Percentiles rank a stretch among this genome's conserved stretches.
Conservation (phyloP, 2,329 filamentous ascomycete genomes). For the Fusarium graminum region DNA sequence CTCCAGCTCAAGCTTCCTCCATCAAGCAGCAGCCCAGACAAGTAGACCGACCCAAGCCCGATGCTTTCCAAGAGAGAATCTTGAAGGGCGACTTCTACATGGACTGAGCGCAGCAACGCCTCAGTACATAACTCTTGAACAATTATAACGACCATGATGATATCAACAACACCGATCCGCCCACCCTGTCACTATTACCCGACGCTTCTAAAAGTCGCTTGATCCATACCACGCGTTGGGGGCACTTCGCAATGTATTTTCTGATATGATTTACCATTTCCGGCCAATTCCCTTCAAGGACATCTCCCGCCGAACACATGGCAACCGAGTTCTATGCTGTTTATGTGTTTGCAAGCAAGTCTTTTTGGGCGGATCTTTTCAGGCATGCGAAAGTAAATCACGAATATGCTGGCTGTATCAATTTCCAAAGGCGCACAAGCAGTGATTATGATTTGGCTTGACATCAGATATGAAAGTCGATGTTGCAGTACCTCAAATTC, state of each 20-base stretch:
- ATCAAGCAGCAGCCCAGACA: conserved; percentile 55
- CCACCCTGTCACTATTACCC: conserved; percentile 25
- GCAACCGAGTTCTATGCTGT: conserved; percentile 30
- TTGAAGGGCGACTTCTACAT: conserved; percentile 98
- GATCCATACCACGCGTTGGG: conserved; percentile 14
- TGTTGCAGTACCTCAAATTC: conserved; percentile 25
- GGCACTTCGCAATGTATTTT: conserved; percentile 29
- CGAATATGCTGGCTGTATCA: conserved; percentile 32
- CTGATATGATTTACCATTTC: conserved; percentile 25
- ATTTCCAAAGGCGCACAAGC: conserved; percentile 33
- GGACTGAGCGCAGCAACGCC: conserved; percentile 72
- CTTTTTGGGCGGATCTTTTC: conserved; percentile 25
- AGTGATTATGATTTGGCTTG: conserved; percentile 21
- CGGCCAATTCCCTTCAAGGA: conserved; percentile 32
- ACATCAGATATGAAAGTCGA: conserved; percentile 19
- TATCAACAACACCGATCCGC: conserved; percentile 30
- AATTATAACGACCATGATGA: conserved; percentile 43
- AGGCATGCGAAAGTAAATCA: conserved; percentile 28
- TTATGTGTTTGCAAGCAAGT: conserved; percentile 34
- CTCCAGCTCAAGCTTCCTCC: conserved; percentile 64
- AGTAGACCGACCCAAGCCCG: conserved; percentile 76
- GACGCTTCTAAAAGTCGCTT: conserved; percentile 31
- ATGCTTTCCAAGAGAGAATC: conserved; percentile 96
- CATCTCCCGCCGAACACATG: conserved; percentile 37
- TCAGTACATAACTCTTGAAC: conserved; percentile 23